Percentiles rank a stretch among this genome's conserved stretches.
These are phyloP conservation scores for Trichoderma asperelloides DNA, from an alignment of 495 filamentous ascomycete genomes.

Conservation along the genomic window DNA sequence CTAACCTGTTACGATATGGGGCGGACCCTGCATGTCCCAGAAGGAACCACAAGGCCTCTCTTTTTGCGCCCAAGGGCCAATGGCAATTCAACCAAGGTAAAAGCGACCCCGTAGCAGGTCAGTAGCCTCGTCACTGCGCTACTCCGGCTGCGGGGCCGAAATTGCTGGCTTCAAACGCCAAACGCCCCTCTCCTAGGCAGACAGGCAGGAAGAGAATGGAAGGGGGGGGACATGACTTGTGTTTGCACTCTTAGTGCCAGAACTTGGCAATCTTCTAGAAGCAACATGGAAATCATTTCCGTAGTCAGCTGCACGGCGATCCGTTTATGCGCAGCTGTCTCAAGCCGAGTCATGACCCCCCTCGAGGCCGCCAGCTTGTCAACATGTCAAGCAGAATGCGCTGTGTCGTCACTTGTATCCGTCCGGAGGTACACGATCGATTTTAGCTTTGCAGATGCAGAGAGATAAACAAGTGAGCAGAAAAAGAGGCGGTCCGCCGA, in stretches of 20 bases:
- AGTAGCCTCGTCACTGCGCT: slow-evolving; percentile 2
- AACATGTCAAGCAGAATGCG: not conserved
- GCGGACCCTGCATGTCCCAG: not conserved
- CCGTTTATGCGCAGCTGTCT: not conserved
- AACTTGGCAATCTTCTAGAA: not conserved
- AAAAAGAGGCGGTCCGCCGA: not conserved
- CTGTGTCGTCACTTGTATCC: no score
- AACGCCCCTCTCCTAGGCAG: not conserved
- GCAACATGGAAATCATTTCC: not conserved
- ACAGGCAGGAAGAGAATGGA: not conserved
- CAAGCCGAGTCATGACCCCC: not conserved
- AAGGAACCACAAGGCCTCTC: not conserved
- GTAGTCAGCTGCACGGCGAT: no score
- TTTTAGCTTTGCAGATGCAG: no score
- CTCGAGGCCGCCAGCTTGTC: not conserved
- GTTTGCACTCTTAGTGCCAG: not conserved
- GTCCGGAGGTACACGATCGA: no score
- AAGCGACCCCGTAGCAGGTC: not conserved
- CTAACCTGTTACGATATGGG: not conserved
- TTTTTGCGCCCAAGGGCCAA: not conserved
- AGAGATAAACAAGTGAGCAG: no score
- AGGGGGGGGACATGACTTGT: no score
- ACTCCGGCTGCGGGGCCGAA: slow-evolving; percentile 1
- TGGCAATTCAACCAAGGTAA: not conserved
- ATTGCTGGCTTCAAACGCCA: not conserved